Percentiles rank a stretch among this genome's conserved stretches.
Evolutionary conservation across 1,284 basidiomycete species (phyloP).

Genomic region (Flammula alnicola): DNA sequence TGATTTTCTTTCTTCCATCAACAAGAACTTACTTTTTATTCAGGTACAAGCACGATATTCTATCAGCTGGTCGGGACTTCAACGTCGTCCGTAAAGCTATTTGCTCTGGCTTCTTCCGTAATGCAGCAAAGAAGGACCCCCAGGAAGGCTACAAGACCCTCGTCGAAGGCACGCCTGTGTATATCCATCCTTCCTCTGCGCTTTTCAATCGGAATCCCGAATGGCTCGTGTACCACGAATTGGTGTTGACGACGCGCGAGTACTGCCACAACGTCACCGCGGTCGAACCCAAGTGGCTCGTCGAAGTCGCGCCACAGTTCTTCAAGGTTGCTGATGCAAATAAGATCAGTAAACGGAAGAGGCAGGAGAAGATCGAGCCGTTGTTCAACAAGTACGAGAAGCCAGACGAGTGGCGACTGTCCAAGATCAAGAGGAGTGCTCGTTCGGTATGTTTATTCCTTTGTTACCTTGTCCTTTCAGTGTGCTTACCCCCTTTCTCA

Average conservation of each 20-base stretch:
- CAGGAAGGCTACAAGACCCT: conserved; percentile 98
- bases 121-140: conserved; percentile 95
- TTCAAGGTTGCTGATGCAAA: conserved; percentile 96
- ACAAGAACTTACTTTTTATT: conserved; percentile 18
- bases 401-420: conserved; percentile 89
- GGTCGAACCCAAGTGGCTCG: conserved; percentile 98
- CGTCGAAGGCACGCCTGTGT: conserved; percentile 96
- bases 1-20: background rate
- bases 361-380: conserved; percentile 96
- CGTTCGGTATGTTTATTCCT: conserved; percentile 64
- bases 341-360: conserved; percentile 97
- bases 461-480: conserved; percentile 4
- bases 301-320: conserved; percentile 97
- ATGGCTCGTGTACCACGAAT: conserved; percentile 67
- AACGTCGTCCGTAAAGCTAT: conserved; percentile 95
- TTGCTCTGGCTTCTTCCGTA: conserved; percentile 95
- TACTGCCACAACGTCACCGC: conserved; percentile 98
- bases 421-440: conserved; percentile 86
- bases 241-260: conserved; percentile 74
- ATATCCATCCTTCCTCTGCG: conserved; percentile 97
- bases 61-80: conserved; percentile 91
- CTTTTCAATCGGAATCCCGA: conserved; percentile 91
- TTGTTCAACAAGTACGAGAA: conserved; percentile 90
- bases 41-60: conserved; percentile 94
- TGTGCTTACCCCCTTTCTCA: conserved; percentile 33